These are phyloP conservation scores for Ophiorrhiza pumila DNA, from an alignment of 257 asterid genomes.

Conservation along the genomic window DNA sequence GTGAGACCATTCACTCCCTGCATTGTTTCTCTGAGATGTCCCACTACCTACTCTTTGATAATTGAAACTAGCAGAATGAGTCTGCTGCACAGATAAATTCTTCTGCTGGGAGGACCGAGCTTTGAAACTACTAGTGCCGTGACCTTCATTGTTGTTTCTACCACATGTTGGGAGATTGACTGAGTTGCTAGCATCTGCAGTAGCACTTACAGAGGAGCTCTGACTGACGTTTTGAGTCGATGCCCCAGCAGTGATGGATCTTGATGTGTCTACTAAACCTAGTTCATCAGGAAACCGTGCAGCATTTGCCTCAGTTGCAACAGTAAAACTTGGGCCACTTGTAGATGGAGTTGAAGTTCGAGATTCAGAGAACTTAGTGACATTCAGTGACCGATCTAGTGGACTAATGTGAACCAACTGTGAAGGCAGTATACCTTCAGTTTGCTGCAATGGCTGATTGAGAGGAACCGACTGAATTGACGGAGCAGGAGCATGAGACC, in stretches of 20 bases:
- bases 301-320: conserved; percentile 35
- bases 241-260: conserved; percentile 31
- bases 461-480: conserved; percentile 56
- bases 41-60: conserved; percentile 50
- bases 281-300: conserved; percentile 46
- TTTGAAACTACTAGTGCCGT: conserved; percentile 33
- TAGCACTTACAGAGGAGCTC: conserved; percentile 34
- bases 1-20: conserved; percentile 60
- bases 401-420: conserved; percentile 49
- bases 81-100: conserved; percentile 42
- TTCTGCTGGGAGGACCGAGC: conserved; percentile 40
- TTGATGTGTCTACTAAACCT: conserved; percentile 45
- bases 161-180: conserved; percentile 22
- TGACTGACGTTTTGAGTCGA: conserved; percentile 38
- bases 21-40: conserved; percentile 42
- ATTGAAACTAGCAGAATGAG: conserved; percentile 40
- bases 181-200: conserved; percentile 37
- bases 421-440: conserved; percentile 46
- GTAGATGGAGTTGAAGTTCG: conserved; percentile 49
- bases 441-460: conserved; percentile 58
- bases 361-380: conserved; percentile 50
- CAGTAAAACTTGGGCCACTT: conserved; percentile 32
- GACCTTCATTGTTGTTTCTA: conserved; percentile 30
- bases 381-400: conserved; percentile 44
- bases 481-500: conserved; percentile 71